Conservation (phyloP, 2,329 filamentous ascomycete genomes). For the Pleoardoris graminearum region DNA sequence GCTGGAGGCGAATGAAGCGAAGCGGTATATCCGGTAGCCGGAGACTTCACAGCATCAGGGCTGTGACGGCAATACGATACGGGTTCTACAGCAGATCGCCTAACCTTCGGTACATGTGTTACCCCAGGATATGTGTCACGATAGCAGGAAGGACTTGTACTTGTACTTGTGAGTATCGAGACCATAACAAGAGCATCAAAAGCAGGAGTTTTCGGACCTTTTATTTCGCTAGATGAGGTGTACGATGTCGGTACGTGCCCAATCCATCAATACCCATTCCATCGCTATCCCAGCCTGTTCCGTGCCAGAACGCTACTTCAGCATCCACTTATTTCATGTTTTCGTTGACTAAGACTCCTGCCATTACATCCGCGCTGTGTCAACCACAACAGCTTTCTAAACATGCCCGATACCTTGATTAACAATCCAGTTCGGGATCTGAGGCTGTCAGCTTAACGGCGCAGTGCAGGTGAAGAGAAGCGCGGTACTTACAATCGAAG, state of each 20-base stretch:
- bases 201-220: background rate
- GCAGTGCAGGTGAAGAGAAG: background rate
- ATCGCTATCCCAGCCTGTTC: background rate
- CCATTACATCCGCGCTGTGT: background rate
- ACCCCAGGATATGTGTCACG: no score
- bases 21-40: background rate
- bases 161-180: background rate
- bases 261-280: conserved; percentile 1
- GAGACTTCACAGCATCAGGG: no score
- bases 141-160: background rate
- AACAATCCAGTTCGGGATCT: background rate
- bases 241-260: conserved; percentile 3
- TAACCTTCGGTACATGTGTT: no score
- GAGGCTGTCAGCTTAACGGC: background rate
- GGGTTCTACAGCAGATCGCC: no score
- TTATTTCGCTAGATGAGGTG: background rate
- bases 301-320: background rate
- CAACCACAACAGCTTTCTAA: background rate
- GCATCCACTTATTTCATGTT: background rate
- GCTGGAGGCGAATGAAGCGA: background rate
- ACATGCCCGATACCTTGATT: background rate
- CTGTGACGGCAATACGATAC: no score
- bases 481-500: background rate
- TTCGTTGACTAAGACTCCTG: background rate
- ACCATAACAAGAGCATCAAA: background rate